Base-by-base conservation (phyloP, 352 stramenopile species). In the Pythium apleroticum region DNA sequence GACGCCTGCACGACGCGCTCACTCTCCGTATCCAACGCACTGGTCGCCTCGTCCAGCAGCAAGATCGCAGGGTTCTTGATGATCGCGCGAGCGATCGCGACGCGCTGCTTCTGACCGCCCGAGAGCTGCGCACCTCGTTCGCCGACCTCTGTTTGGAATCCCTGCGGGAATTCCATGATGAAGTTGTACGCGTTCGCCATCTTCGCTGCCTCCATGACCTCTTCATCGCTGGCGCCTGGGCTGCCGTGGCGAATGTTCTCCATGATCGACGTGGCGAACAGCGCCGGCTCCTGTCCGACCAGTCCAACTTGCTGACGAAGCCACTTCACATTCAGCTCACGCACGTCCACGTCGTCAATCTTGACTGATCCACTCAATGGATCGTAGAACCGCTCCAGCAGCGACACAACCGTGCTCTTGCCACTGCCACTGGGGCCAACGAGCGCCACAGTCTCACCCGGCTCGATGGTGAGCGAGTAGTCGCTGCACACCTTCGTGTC, bases 71-170 rank as follows among this genome's bases (percentile, higher is more conserved):
- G 92, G 55, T 97, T 91, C 52, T 91, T 90, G 48, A 99, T 69
- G 45, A 98, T 78, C 0, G 91, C 91, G 22, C 96, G 84, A 0
- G 96, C 94, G 53, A 99, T 98, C 6, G 91, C 89, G 56, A 98
- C 89, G 1, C 96, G 79, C 61, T 89, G 82, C 64, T 81, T 76
- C 57, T 93, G 84, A 24, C 84, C 78, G 39, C 96, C 96, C 7
- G 84, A 98, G 9, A 99, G 76, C 52, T 93, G 80, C 4, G 74
- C 69, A 2, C 91, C 90, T 24, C 78, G 72, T 60, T 98, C 93
- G 37, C 93, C 93, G 22, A 98, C 88, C 27, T 89, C 71, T 0
- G 95, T 98, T 30, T 90, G 76, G 52, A 97, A 97, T 12, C 86
- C 77, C n/a, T 97, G 76, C 0, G 91, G 87, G 55, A 98, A 96